These are phyloP conservation scores for Serendipita sp. DNA, from an alignment of 768 basidiomycete species.

Conservation along the genomic window DNA sequence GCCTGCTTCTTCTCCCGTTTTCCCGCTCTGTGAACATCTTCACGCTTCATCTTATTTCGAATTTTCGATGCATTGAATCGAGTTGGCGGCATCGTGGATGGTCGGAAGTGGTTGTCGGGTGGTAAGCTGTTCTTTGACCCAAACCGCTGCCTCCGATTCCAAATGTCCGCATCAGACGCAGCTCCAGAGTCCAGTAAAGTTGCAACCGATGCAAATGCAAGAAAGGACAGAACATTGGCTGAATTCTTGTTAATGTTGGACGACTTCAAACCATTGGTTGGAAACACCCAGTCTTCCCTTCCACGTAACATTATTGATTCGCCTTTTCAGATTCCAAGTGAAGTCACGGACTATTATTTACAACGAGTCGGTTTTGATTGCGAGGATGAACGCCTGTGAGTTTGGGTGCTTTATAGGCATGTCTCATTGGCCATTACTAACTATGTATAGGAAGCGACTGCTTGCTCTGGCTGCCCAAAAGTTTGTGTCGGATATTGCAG, in stretches of 20 bases:
- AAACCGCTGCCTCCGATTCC: not conserved
- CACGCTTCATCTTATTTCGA: slow-evolving; percentile 78
- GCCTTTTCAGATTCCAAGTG: slow-evolving; percentile 68
- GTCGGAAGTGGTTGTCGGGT: not conserved
- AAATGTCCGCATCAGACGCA: slow-evolving; percentile 3
- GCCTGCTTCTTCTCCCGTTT: slow-evolving; percentile 66
- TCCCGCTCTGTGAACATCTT: slow-evolving; percentile 52
- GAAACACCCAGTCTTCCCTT: slow-evolving; percentile 15
- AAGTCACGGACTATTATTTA: slow-evolving; percentile 94
- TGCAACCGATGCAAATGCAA: slow-evolving; percentile 23
- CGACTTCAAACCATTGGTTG: slow-evolving; percentile 86
- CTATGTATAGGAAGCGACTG: slow-evolving; percentile 59
- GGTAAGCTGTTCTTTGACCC: not conserved
- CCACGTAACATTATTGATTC: not conserved
- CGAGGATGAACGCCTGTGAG: slow-evolving; percentile 81
- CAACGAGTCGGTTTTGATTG: slow-evolving; percentile 93
- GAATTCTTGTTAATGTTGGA: slow-evolving; percentile 94
- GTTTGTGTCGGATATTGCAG: slow-evolving; percentile 90
- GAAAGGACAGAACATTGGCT: slow-evolving; percentile 78
- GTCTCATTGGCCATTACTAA: not conserved
- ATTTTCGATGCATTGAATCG: slow-evolving; percentile 24
- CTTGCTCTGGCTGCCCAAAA: slow-evolving; percentile 93
- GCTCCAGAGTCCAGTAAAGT: slow-evolving; percentile 15
- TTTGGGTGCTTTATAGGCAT: slow-evolving; percentile 5
- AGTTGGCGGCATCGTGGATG: not conserved